phyloP scores from a whole-genome alignment of 1,139 yeast species.

The Yamadazyma epiphylla region DNA sequence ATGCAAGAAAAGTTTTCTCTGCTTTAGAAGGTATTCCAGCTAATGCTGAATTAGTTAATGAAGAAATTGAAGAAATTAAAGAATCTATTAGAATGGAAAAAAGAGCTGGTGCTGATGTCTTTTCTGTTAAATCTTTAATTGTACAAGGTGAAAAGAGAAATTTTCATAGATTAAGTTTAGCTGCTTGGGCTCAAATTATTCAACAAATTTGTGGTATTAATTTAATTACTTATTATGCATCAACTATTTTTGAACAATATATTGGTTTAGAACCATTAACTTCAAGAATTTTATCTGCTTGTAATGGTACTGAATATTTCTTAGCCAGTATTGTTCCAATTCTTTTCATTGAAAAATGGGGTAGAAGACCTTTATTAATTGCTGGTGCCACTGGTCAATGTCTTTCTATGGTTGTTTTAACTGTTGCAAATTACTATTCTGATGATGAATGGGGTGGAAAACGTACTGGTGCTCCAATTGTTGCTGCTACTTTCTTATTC shows the following conservation, averaged over 20 bases:
- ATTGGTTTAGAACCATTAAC: conserved; percentile 37
- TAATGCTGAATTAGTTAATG: conserved; percentile 20
- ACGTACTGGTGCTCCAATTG: conserved; percentile 22
- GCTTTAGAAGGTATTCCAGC: conserved; percentile 36
- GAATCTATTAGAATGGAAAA: conserved; percentile 25
- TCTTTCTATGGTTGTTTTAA: conserved; percentile 27
- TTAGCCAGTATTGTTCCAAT: conserved; percentile 43
- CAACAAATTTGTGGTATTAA: conserved; percentile 44
- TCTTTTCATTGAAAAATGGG: conserved; percentile 47
- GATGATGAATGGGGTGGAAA: conserved; percentile 18
- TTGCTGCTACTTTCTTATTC: conserved; percentile 35
- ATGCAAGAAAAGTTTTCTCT: conserved; percentile 47
- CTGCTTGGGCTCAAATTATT: conserved; percentile 43
- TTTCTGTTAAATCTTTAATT: conserved; percentile 23
- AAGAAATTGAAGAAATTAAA: conserved; percentile 29
- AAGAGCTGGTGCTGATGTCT: conserved; percentile 18
- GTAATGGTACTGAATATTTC: conserved; percentile 34
- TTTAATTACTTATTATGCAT: conserved; percentile 38
- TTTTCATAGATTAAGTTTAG: conserved; percentile 46
- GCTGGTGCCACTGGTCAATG: conserved; percentile 52
- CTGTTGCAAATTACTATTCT: conserved; percentile 24
- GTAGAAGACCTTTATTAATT: conserved; percentile 50
- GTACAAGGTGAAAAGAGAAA: conserved; percentile 40
- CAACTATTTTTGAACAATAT: conserved; percentile 40
- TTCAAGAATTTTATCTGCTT: conserved; percentile 34